Evolutionary conservation across 225 moss, liverwort and hornwort genomes (phyloP).

Genomic region (Bryoerythrophyllum caledonicum): DNA sequence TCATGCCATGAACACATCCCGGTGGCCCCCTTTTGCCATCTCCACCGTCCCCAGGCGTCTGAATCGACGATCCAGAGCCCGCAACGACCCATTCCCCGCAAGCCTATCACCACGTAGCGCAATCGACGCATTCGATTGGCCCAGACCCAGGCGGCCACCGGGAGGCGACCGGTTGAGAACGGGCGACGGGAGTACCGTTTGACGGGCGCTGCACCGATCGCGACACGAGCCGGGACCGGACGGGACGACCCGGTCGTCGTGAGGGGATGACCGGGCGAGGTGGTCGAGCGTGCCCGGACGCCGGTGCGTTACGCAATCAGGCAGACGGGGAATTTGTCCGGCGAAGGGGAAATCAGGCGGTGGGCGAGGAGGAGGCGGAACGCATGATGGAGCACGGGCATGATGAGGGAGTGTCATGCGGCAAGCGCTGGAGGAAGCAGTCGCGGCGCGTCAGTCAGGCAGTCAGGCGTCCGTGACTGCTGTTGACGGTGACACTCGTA

Average conservation of each 20-base stretch:
- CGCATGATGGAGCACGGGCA: conserved; percentile 7
- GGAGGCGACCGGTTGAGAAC: too few species aligned
- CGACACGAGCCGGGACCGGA: too few species aligned
- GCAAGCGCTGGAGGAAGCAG: background rate
- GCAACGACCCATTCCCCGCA: background rate
- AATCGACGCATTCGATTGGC: too few species aligned
- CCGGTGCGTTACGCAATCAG: too few species aligned
- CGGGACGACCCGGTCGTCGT: background rate
- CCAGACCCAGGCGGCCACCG: too few species aligned
- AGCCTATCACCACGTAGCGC: background rate
- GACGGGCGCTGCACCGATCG: too few species aligned
- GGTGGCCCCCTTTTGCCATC: background rate
- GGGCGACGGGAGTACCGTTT: too few species aligned
- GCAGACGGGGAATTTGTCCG: too few species aligned
- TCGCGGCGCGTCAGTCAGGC: background rate
- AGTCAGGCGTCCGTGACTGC: background rate
- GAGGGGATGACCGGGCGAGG: too few species aligned
- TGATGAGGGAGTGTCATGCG: conserved; percentile 5
- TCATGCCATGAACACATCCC: conserved; percentile 17
- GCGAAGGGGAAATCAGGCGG: background rate
- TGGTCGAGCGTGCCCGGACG: too few species aligned
- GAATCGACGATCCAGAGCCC: background rate
- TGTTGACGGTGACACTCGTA: background rate
- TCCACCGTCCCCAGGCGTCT: too few species aligned
- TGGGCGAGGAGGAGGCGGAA: background rate